Evolutionary conservation across 1,139 yeast genomes (phyloP).

Genomic region (Pichia sp.): DNA sequence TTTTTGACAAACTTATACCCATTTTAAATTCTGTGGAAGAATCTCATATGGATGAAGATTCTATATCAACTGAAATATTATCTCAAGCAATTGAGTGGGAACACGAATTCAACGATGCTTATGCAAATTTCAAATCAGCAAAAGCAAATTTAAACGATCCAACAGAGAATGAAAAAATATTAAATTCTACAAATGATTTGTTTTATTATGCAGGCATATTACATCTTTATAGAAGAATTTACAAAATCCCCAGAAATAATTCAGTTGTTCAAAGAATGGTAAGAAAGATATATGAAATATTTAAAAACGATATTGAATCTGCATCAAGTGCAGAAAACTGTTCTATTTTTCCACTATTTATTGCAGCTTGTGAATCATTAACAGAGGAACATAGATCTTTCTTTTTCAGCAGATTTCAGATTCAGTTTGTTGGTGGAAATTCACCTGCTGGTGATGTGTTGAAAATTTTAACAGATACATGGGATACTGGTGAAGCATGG

Average conservation of each 20-base stretch:
- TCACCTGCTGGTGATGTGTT: conserved; percentile 15
- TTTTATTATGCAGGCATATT: conserved; percentile 13
- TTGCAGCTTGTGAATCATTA: conserved; percentile 15
- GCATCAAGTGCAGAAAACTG: conserved; percentile 15
- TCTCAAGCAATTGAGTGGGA: conserved; percentile 14
- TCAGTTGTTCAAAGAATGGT: conserved; percentile 11
- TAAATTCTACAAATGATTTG: conserved; percentile 8
- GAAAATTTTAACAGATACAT: conserved; percentile 12
- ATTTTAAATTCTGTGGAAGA: conserved; percentile 10
- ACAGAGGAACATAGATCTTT: conserved; percentile 9
- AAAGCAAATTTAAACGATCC: conserved; percentile 3
- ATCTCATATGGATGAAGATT: neutral
- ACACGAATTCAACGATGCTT: conserved; percentile 7
- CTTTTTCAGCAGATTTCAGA: conserved; percentile 14
- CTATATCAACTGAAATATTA: conserved; percentile 7
- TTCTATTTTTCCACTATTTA: conserved; percentile 13
- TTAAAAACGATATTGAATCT: conserved; percentile 12
- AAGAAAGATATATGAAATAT: conserved; percentile 8
- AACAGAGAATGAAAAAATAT: conserved; percentile 5
- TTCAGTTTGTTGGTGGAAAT: conserved; percentile 16
- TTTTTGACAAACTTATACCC: conserved; percentile 12
- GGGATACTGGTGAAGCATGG: conserved; percentile 15
- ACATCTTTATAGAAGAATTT: conserved; percentile 12
- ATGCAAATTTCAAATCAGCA: conserved; percentile 6
- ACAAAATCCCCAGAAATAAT: conserved; percentile 8